These are phyloP conservation scores for Diddensiella caesifluorescens DNA, from an alignment of 805 yeast genomes.

Conservation along the genomic window DNA sequence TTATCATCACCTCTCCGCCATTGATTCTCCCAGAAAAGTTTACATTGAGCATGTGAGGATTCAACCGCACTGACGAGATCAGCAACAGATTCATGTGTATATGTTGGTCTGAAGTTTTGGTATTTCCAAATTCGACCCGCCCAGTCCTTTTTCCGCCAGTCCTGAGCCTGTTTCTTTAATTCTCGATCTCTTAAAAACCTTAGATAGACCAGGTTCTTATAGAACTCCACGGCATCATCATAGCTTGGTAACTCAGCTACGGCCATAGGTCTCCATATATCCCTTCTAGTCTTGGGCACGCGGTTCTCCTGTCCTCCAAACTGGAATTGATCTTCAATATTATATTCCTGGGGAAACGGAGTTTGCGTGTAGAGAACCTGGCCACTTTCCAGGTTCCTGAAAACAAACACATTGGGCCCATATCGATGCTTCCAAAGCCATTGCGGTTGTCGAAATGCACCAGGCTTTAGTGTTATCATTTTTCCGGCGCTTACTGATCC, in stretches of 20 bases:
- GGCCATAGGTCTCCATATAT: conserved; percentile 87
- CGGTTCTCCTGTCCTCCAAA: conserved; percentile 89
- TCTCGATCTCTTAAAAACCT: conserved; percentile 66
- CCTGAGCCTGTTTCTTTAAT: conserved; percentile 52
- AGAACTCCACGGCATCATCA: conserved; percentile 65
- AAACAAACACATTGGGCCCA: conserved; percentile 80
- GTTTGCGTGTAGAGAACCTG: conserved; percentile 87
- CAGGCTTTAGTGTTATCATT: conserved; percentile 1
- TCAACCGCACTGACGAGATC: conserved; percentile 71
- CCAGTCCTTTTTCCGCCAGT: conserved; percentile 63
- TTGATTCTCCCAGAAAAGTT: conserved; percentile 73
- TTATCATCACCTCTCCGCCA: conserved; percentile 82
- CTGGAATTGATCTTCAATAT: conserved; percentile 64
- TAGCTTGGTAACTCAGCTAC: conserved; percentile 62
- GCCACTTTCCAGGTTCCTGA: conserved; percentile 81
- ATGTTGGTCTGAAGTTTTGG: conserved; percentile 85
- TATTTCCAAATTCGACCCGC: conserved; percentile 82
- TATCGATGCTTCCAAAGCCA: conserved; percentile 57
- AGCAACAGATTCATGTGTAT: conserved; percentile 85
- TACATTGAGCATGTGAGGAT: conserved; percentile 44
- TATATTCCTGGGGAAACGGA: conserved; percentile 45
- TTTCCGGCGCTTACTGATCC: background rate
- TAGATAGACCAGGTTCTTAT: conserved; percentile 66
- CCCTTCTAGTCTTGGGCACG: conserved; percentile 73
- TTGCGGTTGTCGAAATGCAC: conserved; percentile 41